phyloP scores from a whole-genome alignment of 2,329 filamentous ascomycete genomes.

The Graphium sp. region DNA sequence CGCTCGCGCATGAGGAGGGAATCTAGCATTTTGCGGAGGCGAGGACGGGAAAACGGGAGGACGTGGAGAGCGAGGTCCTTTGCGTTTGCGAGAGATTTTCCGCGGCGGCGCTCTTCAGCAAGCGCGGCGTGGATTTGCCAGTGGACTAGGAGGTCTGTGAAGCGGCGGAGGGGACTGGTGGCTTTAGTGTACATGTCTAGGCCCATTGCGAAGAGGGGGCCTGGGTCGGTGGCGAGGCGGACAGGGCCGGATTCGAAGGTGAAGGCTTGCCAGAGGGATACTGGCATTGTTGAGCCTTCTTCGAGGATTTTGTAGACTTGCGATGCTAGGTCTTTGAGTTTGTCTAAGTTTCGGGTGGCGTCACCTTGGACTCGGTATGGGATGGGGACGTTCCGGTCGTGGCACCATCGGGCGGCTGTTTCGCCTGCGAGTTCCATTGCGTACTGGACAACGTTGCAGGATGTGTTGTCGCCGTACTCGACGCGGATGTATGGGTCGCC shows the following conservation, averaged over 20 bases:
- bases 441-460: constrained; percentile 17
- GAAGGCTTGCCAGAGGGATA: constrained; percentile 12
- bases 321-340: constrained; percentile 5
- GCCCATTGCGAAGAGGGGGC: constrained; percentile 39
- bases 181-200: constrained; percentile 43
- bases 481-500: constrained; percentile 34
- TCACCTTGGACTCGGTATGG: constrained; percentile 33
- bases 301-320: constrained; percentile 16
- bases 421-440: constrained; percentile 46
- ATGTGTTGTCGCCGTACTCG: constrained; percentile 10
- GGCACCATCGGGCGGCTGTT: constrained; percentile 43
- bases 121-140: constrained; percentile 50
- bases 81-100: constrained; percentile 6
- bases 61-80: constrained; percentile 6
- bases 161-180: constrained; percentile 51
- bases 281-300: constrained; percentile 9
- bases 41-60: constrained; percentile 25
- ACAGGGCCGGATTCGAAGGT: constrained; percentile 27
- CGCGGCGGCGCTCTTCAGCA: constrained; percentile 20
- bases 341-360: constrained; percentile 7
- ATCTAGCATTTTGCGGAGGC: constrained; percentile 27
- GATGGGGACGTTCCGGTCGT: constrained; percentile 36
- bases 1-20: constrained; percentile 34
- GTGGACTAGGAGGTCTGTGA: constrained; percentile 43
- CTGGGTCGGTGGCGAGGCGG: constrained; percentile 32